Base-by-base conservation (phyloP, 2,329 filamentous ascomycete genomes). In the Botryotinia globosa region DNA sequence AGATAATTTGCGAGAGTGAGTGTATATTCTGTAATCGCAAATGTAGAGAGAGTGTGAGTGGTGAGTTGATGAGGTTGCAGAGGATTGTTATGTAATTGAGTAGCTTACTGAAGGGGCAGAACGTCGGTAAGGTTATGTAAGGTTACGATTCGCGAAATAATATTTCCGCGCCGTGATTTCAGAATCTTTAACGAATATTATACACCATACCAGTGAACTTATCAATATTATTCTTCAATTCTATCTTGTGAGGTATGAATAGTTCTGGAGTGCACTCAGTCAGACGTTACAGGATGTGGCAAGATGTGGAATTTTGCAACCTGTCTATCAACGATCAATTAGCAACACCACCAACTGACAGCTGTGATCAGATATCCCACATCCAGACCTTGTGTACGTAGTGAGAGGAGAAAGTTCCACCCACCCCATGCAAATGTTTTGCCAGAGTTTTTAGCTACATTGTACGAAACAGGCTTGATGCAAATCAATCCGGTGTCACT, bases 161-260 rank as follows among this genome's bases (percentile, higher is more conserved):
- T 56, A 56, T 67, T 22, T 67, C 65, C 48, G 65, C 34, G 10
- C 65, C 48, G 32, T 12, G 45, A 37, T 51, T 66, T 66, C 20
- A 18, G 20, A 20, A 34, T 56, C 10, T 56, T 56, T 18, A 4
- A 67, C 25, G 18, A 37, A 37, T 37, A 37, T 37, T 9, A 3
- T 32, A 18, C 1, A 51, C 8, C 25, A 20, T 16, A 8, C n/a
- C 29, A 32, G n/a, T 58, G n/a, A 37, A 65, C 29, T 48, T 25
- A 9, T 18, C 29, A 18, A 32, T 7, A 16, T 48, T 45, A 22
- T 65, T 12, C 14, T 34, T 29, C 3, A 34, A 34, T 37, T 10
- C 29, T 59, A 59, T 10, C 34, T 37, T 8, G 22, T 61, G 22
- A 25, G 29, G 25, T 14, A 59, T 25, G 32, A 9, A 25, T 39